Conservation (phyloP, 2,329 filamentous ascomycete genomes). For the Lecanicillium sp. region DNA sequence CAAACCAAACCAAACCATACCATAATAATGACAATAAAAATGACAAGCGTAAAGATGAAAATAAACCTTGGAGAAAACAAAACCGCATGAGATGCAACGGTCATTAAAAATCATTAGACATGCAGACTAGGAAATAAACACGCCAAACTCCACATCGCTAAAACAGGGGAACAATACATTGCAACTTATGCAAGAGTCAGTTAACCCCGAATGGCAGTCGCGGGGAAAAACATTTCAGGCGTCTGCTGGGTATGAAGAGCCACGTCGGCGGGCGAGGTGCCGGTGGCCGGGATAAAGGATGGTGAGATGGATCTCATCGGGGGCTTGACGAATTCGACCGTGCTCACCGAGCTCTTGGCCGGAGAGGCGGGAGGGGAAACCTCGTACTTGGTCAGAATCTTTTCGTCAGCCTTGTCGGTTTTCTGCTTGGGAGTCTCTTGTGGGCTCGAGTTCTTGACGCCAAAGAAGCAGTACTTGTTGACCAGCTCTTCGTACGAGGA, state of each 20-base stretch:
- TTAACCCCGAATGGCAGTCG: slow-evolving; percentile 43
- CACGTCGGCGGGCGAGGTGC: slow-evolving; percentile 38
- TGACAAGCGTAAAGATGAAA: too few relatives aligned
- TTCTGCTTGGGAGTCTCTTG: slow-evolving; percentile 18
- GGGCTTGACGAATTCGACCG: slow-evolving; percentile 25
- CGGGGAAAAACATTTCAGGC: slow-evolving; percentile 37
- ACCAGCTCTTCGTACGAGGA: slow-evolving; percentile 94
- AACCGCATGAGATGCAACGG: too few relatives aligned
- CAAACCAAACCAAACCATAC: too few relatives aligned
- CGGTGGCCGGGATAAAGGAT: slow-evolving; percentile 40
- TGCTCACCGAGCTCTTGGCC: slow-evolving; percentile 34
- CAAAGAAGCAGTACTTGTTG: slow-evolving; percentile 97
- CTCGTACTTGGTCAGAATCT: slow-evolving; percentile 22
- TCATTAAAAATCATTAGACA: too few relatives aligned
- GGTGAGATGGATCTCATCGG: slow-evolving; percentile 40
- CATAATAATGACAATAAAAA: too few relatives aligned
- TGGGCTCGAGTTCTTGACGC: slow-evolving; percentile 51
- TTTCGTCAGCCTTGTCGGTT: slow-evolving; percentile 23
- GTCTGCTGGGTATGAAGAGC: slow-evolving; percentile 34
- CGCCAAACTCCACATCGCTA: too few relatives aligned
- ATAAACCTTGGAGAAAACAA: too few relatives aligned
- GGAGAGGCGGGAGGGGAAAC: slow-evolving; percentile 1
- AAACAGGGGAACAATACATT: too few relatives aligned
- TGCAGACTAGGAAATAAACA: too few relatives aligned
- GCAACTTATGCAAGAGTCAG: too few relatives aligned